Evolutionary conservation across 2,329 filamentous ascomycete genomes (phyloP).

Genomic region (Xylariaceae sp.): DNA sequence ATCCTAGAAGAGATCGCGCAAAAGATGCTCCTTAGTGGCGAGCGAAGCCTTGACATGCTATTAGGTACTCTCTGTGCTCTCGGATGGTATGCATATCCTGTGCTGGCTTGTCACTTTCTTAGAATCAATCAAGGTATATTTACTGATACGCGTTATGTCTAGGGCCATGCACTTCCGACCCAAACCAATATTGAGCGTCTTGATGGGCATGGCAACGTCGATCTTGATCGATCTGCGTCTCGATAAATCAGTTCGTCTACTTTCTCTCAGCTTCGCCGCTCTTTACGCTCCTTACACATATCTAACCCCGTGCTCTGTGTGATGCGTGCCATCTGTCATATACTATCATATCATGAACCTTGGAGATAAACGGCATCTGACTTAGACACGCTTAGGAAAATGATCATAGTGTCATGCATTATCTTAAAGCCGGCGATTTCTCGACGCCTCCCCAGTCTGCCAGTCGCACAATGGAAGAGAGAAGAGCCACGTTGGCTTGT

Average conservation of each 20-base stretch:
- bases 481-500: slow-evolving; percentile 28
- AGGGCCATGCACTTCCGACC: slow-evolving; percentile 32
- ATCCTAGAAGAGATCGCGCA: slow-evolving; percentile 41
- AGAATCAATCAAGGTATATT: not conserved
- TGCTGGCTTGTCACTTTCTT: not conserved
- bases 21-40: slow-evolving; percentile 43
- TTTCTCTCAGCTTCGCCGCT: not conserved
- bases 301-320: no score
- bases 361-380: not conserved
- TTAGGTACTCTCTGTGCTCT: slow-evolving; percentile 43
- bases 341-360: not conserved
- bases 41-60: slow-evolving; percentile 47
- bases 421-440: slow-evolving; percentile 5
- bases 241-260: slow-evolving; percentile 25
- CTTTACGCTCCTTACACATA: not conserved
- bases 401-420: slow-evolving; percentile 7
- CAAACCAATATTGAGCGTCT: slow-evolving; percentile 42
- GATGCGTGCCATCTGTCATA: not conserved
- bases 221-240: slow-evolving; percentile 44
- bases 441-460: slow-evolving; percentile 9
- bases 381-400: not conserved
- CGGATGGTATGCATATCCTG: slow-evolving; percentile 37
- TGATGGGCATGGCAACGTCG: slow-evolving; percentile 38
- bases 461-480: slow-evolving; percentile 31
- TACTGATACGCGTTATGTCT: slow-evolving; percentile 1